Base-by-base conservation (phyloP, 2,329 filamentous ascomycete species). In the Leptographium flavum region DNA sequence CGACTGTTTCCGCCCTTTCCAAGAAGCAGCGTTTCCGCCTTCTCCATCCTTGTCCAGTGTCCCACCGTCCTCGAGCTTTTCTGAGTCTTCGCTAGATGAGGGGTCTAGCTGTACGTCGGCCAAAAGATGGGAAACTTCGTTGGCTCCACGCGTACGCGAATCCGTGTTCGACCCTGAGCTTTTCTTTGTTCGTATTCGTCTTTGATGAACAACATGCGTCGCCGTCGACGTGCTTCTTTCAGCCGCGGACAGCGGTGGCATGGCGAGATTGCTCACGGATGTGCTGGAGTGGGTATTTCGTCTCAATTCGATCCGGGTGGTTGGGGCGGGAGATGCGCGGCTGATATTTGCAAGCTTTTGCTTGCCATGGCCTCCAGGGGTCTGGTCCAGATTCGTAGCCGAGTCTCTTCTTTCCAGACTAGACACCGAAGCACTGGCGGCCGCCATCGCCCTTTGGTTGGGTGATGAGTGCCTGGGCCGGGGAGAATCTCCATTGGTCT, bases 1-100 rank as follows among this genome's bases (percentile, higher is more conserved):
- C 9, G 71, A 61, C 41, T 70, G 66, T 50, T 84, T 76, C 41
- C 72, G 76, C 43, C 68, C 69, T 51, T 83, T 74, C 72, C 77
- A 83, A 10, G 42, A 6, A 2, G 67, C 42, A 25, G 45, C 23
- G 11, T 43, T 43, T 1, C 33, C 30, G 8, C 38, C 45, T 5
- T 43, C 46, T 4, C 44, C 48, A 7, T 45, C 49, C 4, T 45
- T 42, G 21, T 42, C 45, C 2, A 39, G 14, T 13, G 39, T 25
- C 13, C 50, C 47, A 21, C 38, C 35, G 1, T 46, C 43, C 15
- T 47, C 47, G 4, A 39, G 30, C 27, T 47, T 48, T 23, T 51
- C 51, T 1, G 51, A 51, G 10, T 52, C 49, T 1, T 49, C 47
- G 36, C 43, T 40, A 1, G 51, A 52, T 17, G 49, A 50, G 4